Percentiles rank a stretch among this genome's conserved stretches.
Evolutionary conservation across 2,329 filamentous ascomycete species (phyloP).

Genomic region (Macrophomina phaseolina): DNA sequence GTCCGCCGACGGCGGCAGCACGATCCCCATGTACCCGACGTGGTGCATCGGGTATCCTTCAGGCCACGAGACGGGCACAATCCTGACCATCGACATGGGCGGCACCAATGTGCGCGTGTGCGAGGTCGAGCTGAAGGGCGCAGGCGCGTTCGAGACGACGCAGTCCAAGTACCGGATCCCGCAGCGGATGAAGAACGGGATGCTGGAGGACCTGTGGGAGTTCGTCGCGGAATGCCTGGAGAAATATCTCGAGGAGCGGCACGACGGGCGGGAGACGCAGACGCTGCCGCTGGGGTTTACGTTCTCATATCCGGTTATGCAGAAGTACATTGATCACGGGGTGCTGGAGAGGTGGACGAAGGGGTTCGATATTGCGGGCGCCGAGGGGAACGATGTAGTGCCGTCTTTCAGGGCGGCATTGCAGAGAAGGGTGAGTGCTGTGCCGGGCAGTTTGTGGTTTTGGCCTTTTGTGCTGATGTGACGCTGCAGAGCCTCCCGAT

Average conservation of each 20-base stretch:
- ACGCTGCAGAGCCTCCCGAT: constrained; percentile 79
- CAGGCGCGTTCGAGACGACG: constrained; percentile 93
- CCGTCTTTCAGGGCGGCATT: constrained; percentile 85
- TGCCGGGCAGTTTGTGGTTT: too few relatives aligned
- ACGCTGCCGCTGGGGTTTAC: constrained; percentile 88
- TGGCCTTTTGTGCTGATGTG: neutral
- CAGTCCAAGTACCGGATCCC: constrained; percentile 97
- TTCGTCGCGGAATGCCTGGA: constrained; percentile 93
- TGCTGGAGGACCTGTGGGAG: constrained; percentile 87
- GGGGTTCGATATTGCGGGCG: constrained; percentile 90
- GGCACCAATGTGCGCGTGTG: constrained; percentile 95
- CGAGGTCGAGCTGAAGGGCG: constrained; percentile 87
- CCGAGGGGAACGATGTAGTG: constrained; percentile 90
- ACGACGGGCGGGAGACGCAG: constrained; percentile 67
- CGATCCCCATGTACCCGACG: constrained; percentile 92
- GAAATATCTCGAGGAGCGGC: constrained; percentile 90
- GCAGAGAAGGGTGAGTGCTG: constrained; percentile 63
- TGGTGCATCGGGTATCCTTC: constrained; percentile 94
- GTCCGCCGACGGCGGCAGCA: constrained; percentile 85
- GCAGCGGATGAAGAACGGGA: constrained; percentile 87
- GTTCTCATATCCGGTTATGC: constrained; percentile 93
- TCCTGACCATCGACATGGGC: constrained; percentile 91
- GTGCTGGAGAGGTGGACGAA: constrained; percentile 96
- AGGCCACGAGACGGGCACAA: constrained; percentile 86
- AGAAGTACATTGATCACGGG: constrained; percentile 92